A percentile compares a stretch with the other conserved stretches of the same genome.
Evolutionary conservation across 805 yeast species (phyloP).

Genomic region (Ascoidea rubescens): DNA sequence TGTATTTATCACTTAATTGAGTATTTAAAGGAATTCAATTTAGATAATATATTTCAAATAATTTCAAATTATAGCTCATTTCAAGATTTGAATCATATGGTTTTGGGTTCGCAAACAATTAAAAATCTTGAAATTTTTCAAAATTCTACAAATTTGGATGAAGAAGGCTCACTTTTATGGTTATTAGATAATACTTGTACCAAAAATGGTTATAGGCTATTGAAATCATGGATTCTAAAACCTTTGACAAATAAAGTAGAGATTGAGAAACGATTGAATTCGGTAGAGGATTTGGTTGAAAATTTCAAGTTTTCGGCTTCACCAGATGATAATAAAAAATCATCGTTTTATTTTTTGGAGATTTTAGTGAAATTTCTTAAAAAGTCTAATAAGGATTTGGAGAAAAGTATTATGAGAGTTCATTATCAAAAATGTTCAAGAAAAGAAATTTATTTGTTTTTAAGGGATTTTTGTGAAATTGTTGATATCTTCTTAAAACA

Average conservation of each 20-base stretch:
- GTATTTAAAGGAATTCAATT: constrained; percentile 50
- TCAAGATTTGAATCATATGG: constrained; percentile 29
- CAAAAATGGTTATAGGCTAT: constrained; percentile 52
- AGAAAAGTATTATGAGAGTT: constrained; percentile 39
- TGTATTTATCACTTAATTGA: constrained; percentile 32
- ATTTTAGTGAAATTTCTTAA: constrained; percentile 16
- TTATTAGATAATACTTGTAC: constrained; percentile 72
- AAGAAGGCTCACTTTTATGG: constrained; percentile 66
- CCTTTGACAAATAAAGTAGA: constrained; percentile 46
- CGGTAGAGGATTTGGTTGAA: constrained; percentile 35
- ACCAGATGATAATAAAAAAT: not conserved
- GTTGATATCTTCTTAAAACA: constrained; percentile 16
- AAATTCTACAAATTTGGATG: constrained; percentile 41
- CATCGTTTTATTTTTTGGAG: constrained; percentile 12
- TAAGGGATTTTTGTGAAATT: constrained; percentile 30
- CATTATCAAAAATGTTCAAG: constrained; percentile 47
- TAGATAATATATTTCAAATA: constrained; percentile 41
- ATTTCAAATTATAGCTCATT: constrained; percentile 39
- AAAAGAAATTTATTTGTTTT: constrained; percentile 41
- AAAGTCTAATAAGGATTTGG: constrained; percentile 36
- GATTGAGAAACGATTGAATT: constrained; percentile 50
- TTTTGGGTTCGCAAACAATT: constrained; percentile 52
- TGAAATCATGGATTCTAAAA: constrained; percentile 58
- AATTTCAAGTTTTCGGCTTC: constrained; percentile 14
- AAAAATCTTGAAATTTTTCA: constrained; percentile 62